Base-by-base conservation (phyloP, 2,329 filamentous ascomycete species). In the Fusarium secorum region DNA sequence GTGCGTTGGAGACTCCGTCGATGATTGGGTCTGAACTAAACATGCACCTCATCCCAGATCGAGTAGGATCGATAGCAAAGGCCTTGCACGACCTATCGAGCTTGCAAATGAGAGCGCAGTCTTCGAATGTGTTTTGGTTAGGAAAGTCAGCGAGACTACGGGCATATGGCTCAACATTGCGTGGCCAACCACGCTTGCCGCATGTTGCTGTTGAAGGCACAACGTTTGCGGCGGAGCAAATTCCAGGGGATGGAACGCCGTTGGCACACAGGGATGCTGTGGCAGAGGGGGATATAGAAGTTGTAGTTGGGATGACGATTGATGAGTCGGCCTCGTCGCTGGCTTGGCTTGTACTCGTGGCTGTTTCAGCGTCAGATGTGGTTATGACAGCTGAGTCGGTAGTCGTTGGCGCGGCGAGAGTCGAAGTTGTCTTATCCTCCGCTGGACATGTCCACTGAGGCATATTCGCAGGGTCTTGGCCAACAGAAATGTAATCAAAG, bases 401-500 rank as follows among this genome's bases (percentile, higher is more conserved):
- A 15, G 60, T 54, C 9, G 41, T 52, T 3, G 54, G 56, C 2
- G 17, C 35, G 1, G 55, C 42, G 7, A 36, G 30, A 39, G 22
- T 22, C 11, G 60, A 63, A 4, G 53, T 53, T 7, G 66, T 54
- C 28, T 61, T 57, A 1, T 60, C 44, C 14, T 53, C 42, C 0
- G 44, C 45, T 24, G 60, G 42, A 17, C 71, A 74, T 24, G 42
- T 63, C 56, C 61, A 65, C 39, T 46, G 54, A 15, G 56, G 66
- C 48, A 58, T 51, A 15, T 17, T 57, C 4, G 26, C 35, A 10
- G 52, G 63, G 18, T 61, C 48, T 46, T 70, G 51, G 0, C 64
- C 32, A 32, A 64, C 48, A 46, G 72, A n/a, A 4, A 74, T 44
- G 7, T 74, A 74, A n/a, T 72, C 60, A 26, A 74, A 74, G 53